These are phyloP conservation scores for Pseudohalonectria lignicola DNA, from an alignment of 2,329 filamentous ascomycete species.

Conservation along the genomic window DNA sequence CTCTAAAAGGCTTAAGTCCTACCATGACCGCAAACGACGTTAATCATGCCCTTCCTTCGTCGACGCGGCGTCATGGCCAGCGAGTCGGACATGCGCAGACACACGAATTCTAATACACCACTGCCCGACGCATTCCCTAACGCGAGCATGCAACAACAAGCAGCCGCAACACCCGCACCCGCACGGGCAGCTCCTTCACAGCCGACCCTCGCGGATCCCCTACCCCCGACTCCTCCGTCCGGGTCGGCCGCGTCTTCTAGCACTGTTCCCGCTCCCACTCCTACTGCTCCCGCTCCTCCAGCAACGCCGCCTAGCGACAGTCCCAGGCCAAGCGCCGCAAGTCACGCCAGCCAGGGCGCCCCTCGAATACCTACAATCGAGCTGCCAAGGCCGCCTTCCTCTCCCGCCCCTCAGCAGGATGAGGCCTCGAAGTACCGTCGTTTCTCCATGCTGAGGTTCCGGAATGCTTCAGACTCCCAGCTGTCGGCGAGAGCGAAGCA, in stretches of 20 bases:
- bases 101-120: conserved; percentile 26
- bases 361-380: conserved; percentile 9
- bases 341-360: conserved; percentile 12
- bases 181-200: conserved; percentile 6
- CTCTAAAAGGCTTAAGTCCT: conserved; percentile 3
- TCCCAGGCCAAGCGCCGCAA: conserved; percentile 12
- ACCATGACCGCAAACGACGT: conserved; percentile 12
- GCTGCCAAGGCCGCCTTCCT: conserved; percentile 28
- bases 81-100: conserved; percentile 47
- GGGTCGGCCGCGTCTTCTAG: conserved; percentile 13
- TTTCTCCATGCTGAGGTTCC: conserved; percentile 68
- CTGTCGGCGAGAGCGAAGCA: conserved; percentile 66
- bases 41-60: conserved; percentile 49
- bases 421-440: conserved; percentile 46
- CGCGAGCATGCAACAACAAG: conserved; percentile 8
- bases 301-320: conserved; percentile 17
- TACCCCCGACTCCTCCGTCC: conserved; percentile 10
- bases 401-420: conserved; percentile 42
- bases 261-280: conserved; percentile 7
- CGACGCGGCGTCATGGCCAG: conserved; percentile 49
- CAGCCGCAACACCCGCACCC: not conserved
- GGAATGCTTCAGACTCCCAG: conserved; percentile 89
- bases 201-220: conserved; percentile 4
- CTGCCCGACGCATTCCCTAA: conserved; percentile 8
- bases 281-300: conserved; percentile 15